Conservation (phyloP, 306 rosid species). For the Rosa rugosa region DNA sequence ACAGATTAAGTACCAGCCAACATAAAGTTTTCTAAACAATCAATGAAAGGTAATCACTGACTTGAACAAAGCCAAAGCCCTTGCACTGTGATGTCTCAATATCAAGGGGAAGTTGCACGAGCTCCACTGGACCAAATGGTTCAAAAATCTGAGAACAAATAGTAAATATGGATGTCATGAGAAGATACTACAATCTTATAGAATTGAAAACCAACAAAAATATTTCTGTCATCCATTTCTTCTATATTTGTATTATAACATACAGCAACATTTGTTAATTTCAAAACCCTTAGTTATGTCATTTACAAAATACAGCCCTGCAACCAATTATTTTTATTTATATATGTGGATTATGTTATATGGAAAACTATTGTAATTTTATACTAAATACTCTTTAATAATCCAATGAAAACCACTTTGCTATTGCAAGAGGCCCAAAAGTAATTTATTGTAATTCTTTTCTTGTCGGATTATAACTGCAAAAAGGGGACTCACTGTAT, state of each 20-base stretch:
- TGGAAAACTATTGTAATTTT: neutral
- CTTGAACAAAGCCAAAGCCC: conserved; percentile 98
- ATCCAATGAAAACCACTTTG: neutral
- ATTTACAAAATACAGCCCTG: neutral
- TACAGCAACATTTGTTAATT: neutral
- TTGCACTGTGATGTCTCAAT: conserved; percentile 98
- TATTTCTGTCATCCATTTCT: neutral
- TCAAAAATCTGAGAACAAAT: conserved; percentile 75
- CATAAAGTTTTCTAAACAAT: conserved; percentile 18
- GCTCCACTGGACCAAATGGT: conserved; percentile 95
- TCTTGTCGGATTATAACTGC: neutral
- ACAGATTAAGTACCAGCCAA: conserved; percentile 4
- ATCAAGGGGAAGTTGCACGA: conserved; percentile 93
- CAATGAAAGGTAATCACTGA: conserved; percentile 39
- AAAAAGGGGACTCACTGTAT: neutral
- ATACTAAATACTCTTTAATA: neutral
- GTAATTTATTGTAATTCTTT: neutral
- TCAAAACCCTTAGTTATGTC: no score
- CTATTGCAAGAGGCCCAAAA: neutral
- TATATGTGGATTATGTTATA: neutral
- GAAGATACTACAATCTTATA: conserved; percentile 4
- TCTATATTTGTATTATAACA: neutral
- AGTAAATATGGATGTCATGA: conserved; percentile 19
- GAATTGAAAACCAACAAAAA: neutral
- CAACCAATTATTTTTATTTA: neutral